Conservation (phyloP, 441 rosid species). For the Adansonia grandidieri region DNA sequence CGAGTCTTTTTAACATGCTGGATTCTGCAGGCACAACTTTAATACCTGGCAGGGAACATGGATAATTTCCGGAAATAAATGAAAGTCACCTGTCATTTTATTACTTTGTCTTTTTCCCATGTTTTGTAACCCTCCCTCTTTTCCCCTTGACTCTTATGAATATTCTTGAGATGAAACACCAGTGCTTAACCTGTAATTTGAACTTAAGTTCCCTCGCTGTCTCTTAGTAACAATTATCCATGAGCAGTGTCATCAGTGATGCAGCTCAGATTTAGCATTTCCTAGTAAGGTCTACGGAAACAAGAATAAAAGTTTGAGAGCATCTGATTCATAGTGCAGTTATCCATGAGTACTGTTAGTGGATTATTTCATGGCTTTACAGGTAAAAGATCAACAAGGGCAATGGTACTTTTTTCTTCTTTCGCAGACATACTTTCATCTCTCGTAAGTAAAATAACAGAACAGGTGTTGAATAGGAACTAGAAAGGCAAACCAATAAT, state of each 20-base stretch:
- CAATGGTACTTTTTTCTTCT: too few relatives aligned
- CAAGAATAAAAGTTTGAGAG: too few relatives aligned
- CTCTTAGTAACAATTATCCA: too few relatives aligned
- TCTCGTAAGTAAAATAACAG: not conserved
- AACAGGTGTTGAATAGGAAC: not conserved
- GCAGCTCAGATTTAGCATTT: too few relatives aligned
- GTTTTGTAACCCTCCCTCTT: not conserved
- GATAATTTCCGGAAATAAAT: constrained; percentile 36
- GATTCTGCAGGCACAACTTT: constrained; percentile 62
- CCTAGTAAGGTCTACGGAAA: too few relatives aligned
- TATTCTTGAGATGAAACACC: not conserved
- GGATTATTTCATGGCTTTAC: too few relatives aligned
- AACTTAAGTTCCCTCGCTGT: too few relatives aligned
- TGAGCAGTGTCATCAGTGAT: too few relatives aligned
- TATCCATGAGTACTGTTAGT: too few relatives aligned
- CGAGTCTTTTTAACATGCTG: not conserved
- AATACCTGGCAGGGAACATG: constrained; percentile 57
- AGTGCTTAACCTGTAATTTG: not conserved
- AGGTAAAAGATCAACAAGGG: not conserved
- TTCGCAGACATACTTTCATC: not conserved
- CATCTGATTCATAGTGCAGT: too few relatives aligned
- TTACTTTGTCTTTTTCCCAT: constrained; percentile 17
- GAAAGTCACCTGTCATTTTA: constrained; percentile 18
- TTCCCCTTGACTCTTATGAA: too few relatives aligned
- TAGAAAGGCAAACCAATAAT: not conserved